Conservation (phyloP, 2,329 filamentous ascomycete species). For the Eurotiales sp. region DNA sequence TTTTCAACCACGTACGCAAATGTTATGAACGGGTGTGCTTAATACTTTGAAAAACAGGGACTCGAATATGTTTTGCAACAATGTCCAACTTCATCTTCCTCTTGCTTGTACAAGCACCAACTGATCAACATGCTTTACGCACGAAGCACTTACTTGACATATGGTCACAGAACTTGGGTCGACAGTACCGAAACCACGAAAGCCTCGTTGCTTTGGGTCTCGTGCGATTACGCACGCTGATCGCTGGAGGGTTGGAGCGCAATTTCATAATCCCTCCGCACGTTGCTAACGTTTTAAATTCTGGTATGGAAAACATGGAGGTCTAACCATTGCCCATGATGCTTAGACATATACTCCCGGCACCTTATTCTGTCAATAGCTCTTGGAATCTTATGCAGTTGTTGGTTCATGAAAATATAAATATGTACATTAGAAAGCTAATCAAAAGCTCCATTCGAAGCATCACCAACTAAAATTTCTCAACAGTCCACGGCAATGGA, state of each 20-base stretch:
- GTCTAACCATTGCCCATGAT: background rate
- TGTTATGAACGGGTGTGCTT: background rate
- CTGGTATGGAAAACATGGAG: background rate
- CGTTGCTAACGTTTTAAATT: background rate
- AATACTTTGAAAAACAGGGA: no score
- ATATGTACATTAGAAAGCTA: background rate
- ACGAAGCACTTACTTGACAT: slow-evolving; percentile 9
- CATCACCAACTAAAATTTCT: background rate
- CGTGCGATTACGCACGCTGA: slow-evolving; percentile 2
- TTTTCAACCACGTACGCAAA: background rate
- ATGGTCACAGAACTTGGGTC: slow-evolving; percentile 7
- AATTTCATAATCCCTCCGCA: slow-evolving; percentile 9
- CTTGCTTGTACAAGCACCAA: slow-evolving; percentile 6
- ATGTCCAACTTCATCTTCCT: slow-evolving; percentile 10
- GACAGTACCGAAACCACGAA: slow-evolving; percentile 6
- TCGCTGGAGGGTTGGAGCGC: slow-evolving; percentile 4
- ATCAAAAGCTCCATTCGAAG: background rate
- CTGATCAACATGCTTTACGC: slow-evolving; percentile 7
- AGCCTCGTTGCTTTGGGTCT: slow-evolving; percentile 5
- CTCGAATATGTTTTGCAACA: slow-evolving; percentile 11
- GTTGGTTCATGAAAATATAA: background rate
- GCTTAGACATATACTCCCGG: no score
- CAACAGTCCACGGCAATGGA: background rate
- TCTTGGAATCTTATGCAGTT: no score
- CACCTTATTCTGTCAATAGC: no score